Evolutionary conservation across 106 monocot species (phyloP), one percentile per base, ranked within the genome.

Genomic region (Chionographis japonica): DNA sequence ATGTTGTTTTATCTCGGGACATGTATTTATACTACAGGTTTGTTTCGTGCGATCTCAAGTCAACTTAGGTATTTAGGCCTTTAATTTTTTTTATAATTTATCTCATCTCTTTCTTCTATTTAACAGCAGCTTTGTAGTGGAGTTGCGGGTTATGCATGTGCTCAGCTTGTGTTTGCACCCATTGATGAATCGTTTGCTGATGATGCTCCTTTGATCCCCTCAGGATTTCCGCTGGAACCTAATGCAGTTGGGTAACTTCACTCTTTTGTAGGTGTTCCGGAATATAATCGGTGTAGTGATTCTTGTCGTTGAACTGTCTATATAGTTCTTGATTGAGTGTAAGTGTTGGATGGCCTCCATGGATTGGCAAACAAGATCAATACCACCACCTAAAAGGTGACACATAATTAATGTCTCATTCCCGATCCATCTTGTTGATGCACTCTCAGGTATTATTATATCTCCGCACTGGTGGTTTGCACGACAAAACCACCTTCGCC

Each of bases 131-230:
- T 97, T 3, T 92, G 97, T 53, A 87, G 84, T 72, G 92, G 92
- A 37, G 68, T 97, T 80, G 79, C 81, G 3, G 68, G 67, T 54
- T 80, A 85, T 37, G 75, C 82, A 36, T 97, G 89, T 68, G 86
- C 92, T 2, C 92, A 97, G 68, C 86, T 97, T 58, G 86, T 92
- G 6, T 97, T 97, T 84, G 92, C 97, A 2, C 92, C 92, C 17
- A 91, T 90, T 37, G 97, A 97, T 50, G 92, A 87, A 67, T 87
- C 89, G 38, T 92, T 92, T 80, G 75, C 89, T 51, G 89, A 92
- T 71, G 92, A 89, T 56, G 82, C 86, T 18, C 87, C 87, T 20
- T 64, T 97, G 40, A 68, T 97, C 4, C 85, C 97, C n/a, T 97
- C 97, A 6, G 97, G 97, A 19, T 97, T 97, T 39, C 97, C 86